Evolutionary conservation across 495 filamentous ascomycete species (phyloP).

Genomic region (Neurospora sp.): DNA sequence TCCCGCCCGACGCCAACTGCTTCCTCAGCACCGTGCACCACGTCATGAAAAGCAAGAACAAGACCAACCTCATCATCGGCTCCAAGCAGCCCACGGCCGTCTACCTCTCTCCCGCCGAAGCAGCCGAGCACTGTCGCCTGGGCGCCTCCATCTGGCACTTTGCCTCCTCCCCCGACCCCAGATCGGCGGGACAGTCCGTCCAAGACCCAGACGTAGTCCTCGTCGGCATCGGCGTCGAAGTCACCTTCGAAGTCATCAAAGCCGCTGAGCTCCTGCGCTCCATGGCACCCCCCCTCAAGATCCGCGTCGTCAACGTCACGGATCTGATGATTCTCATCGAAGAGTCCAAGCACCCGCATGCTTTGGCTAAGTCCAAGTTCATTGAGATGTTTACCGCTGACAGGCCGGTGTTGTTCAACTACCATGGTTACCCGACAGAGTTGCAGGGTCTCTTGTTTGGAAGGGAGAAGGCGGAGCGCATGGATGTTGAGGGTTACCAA

Average conservation of each 20-base stretch:
- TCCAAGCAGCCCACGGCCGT: conserved; percentile 63
- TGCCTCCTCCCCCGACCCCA: conserved; percentile 22
- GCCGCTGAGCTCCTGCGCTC: conserved; percentile 50
- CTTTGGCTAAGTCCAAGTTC: conserved; percentile 44
- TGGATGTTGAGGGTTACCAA: conserved; percentile 52
- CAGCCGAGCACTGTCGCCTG: conserved; percentile 52
- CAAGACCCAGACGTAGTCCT: conserved; percentile 56
- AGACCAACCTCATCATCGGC: conserved; percentile 65
- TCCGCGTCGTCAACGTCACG: conserved; percentile 65
- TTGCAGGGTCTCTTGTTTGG: conserved; percentile 57
- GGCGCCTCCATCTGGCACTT: conserved; percentile 61
- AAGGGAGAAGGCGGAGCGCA: conserved; percentile 37
- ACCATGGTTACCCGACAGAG: conserved; percentile 58
- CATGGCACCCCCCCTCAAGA: conserved; percentile 41
- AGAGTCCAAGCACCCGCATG: conserved; percentile 53
- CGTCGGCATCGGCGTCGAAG: conserved; percentile 59
- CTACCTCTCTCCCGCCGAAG: conserved; percentile 55
- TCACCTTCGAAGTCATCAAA: conserved; percentile 60
- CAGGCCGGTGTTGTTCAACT: conserved; percentile 55
- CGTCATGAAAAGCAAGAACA: conserved; percentile 53
- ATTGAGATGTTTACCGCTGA: conserved; percentile 53
- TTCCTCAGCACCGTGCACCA: conserved; percentile 57
- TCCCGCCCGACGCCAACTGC: conserved; percentile 69
- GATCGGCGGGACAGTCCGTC: not conserved
- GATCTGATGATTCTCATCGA: conserved; percentile 59